These are phyloP conservation scores for Phoenix dactylifera DNA, from an alignment of 176 grass and related monocot genomes.

Conservation along the genomic window DNA sequence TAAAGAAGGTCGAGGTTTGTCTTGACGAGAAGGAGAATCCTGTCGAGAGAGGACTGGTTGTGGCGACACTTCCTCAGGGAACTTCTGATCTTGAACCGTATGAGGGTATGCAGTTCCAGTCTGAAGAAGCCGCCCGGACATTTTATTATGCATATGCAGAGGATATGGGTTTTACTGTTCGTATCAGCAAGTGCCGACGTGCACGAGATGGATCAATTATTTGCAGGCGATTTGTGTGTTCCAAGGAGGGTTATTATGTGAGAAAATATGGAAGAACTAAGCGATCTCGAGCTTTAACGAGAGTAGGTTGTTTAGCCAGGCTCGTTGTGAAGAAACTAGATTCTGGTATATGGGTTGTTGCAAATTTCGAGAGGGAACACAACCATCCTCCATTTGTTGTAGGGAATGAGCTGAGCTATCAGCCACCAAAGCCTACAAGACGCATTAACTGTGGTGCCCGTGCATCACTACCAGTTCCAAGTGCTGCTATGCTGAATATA, in stretches of 20 bases:
- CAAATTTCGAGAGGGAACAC: conserved; percentile 91
- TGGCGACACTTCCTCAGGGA: conserved; percentile 1
- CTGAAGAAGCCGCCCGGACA: conserved; percentile 63
- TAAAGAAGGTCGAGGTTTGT: too few relatives aligned
- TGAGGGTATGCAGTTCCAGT: conserved; percentile 87
- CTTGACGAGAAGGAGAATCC: too few relatives aligned
- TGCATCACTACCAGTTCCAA: not conserved
- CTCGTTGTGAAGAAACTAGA: conserved; percentile 61
- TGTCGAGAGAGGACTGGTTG: too few relatives aligned
- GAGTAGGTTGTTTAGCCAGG: conserved; percentile 80
- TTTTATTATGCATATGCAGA: conserved; percentile 84
- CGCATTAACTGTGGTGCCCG: too few relatives aligned
- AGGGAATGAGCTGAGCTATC: too few relatives aligned
- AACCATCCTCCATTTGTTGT: conserved; percentile 40
- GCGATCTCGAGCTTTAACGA: conserved; percentile 53
- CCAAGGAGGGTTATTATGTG: conserved; percentile 73
- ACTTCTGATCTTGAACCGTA: conserved; percentile 35
- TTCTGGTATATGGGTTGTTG: conserved; percentile 79
- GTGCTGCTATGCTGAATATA: conserved; percentile 15
- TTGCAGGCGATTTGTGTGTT: conserved; percentile 83
- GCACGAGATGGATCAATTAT: conserved; percentile 87
- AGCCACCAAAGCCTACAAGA: not conserved
- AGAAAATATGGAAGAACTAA: conserved; percentile 50
- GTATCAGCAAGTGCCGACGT: conserved; percentile 75
- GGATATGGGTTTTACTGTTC: conserved; percentile 59